Evolutionary conservation across 495 filamentous ascomycete genomes (phyloP).

Genomic region (Neurospora terricola): DNA sequence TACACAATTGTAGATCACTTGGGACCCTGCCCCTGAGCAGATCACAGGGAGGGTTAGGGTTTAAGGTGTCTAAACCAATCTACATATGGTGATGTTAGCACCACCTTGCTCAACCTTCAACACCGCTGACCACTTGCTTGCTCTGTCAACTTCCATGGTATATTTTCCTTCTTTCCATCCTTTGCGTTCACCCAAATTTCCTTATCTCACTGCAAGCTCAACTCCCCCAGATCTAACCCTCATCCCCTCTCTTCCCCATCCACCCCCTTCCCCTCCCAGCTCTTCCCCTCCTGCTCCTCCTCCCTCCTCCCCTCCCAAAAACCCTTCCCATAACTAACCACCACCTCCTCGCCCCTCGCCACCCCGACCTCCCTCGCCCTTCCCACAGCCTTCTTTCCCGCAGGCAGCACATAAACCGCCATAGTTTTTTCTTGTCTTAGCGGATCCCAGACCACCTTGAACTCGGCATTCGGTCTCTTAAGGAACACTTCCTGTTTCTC

Average conservation of each 20-base stretch:
- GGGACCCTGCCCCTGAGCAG: background rate
- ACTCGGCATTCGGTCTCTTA: slow-evolving; percentile 49
- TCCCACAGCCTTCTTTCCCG: slow-evolving; percentile 41
- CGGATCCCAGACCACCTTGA: slow-evolving; percentile 43
- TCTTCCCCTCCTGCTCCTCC: slow-evolving; percentile 15
- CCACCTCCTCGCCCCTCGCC: slow-evolving; percentile 24
- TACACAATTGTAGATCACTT: background rate
- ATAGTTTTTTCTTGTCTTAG: slow-evolving; percentile 40
- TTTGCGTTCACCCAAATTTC: background rate
- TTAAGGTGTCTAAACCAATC: background rate
- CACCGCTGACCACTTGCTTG: background rate
- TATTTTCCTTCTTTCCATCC: background rate
- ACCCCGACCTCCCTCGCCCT: slow-evolving; percentile 26
- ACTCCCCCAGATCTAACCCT: background rate
- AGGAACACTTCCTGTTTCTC: background rate
- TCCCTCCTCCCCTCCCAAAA: slow-evolving; percentile 38
- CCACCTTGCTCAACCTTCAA: background rate
- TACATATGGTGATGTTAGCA: background rate
- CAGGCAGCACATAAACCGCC: slow-evolving; percentile 51
- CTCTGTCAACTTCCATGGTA: background rate
- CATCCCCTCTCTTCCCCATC: background rate
- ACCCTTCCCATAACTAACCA: slow-evolving; percentile 62
- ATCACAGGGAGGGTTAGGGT: background rate
- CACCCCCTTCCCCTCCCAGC: background rate
- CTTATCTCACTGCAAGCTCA: too few species aligned